Evolutionary conservation across 2,329 filamentous ascomycete species (phyloP).

Genomic region (Polychaeton citri): DNA sequence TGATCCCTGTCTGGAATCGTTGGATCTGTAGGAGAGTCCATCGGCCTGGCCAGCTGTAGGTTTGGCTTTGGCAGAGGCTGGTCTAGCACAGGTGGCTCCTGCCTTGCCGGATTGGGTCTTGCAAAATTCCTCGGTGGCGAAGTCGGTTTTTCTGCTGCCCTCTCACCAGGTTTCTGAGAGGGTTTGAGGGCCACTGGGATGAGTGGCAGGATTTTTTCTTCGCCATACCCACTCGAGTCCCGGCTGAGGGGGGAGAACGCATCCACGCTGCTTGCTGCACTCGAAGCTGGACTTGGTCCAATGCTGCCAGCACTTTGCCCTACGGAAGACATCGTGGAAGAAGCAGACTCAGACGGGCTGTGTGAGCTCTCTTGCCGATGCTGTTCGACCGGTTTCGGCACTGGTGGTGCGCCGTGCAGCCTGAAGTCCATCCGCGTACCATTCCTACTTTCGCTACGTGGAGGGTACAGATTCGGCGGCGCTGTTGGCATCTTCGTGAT

Average conservation of each 20-base stretch:
- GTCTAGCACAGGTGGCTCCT: neutral
- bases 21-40: slow-evolving; percentile 23
- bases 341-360: slow-evolving; percentile 16
- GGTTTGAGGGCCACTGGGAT: slow-evolving; percentile 11
- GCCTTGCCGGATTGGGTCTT: slow-evolving; percentile 3
- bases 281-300: slow-evolving; percentile 16
- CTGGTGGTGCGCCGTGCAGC: slow-evolving; percentile 19
- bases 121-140: slow-evolving; percentile 11
- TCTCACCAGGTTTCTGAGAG: slow-evolving; percentile 12
- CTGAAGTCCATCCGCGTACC: slow-evolving; percentile 13
- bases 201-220: slow-evolving; percentile 14
- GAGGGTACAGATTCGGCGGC: too few species aligned
- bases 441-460: slow-evolving; percentile 11
- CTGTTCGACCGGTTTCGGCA: slow-evolving; percentile 16
- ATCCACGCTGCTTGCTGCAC: slow-evolving; percentile 20
- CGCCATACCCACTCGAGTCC: slow-evolving; percentile 6
- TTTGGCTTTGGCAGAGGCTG: neutral
- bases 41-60: slow-evolving; percentile 1
- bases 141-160: slow-evolving; percentile 11
- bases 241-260: slow-evolving; percentile 11
- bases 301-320: slow-evolving; percentile 13
- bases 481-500: too few species aligned
- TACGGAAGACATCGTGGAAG: slow-evolving; percentile 15
- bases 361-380: slow-evolving; percentile 14
- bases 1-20: slow-evolving; percentile 5